These are phyloP conservation scores for Cryptococcus deneoformans DNA, from an alignment of 1,284 basidiomycete genomes.

Conservation along the genomic window DNA sequence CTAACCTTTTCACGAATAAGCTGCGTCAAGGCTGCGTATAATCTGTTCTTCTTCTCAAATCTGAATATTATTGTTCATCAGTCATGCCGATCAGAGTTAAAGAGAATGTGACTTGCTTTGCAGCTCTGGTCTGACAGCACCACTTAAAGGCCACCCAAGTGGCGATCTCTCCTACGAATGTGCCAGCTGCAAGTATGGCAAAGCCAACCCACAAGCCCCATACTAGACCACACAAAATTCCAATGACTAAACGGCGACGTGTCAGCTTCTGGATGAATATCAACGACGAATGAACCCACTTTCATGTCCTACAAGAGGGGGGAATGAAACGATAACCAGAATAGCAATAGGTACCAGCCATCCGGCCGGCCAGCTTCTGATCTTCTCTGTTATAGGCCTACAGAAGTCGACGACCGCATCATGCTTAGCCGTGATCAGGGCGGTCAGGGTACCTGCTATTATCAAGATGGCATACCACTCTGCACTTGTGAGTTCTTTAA, in stretches of 20 bases:
- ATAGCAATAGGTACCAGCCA: conserved; percentile 39
- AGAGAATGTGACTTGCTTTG: conserved; percentile 26
- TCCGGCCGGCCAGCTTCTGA: conserved; percentile 40
- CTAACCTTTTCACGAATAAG: conserved; percentile 42
- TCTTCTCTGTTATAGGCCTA: conserved; percentile 27
- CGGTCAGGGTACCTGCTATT: conserved; percentile 31
- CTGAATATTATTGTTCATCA: conserved; percentile 19
- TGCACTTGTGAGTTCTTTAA: not conserved
- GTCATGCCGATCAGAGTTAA: conserved; percentile 42
- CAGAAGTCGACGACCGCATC: conserved; percentile 37
- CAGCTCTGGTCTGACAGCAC: conserved; percentile 36
- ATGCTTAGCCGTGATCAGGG: conserved; percentile 38
- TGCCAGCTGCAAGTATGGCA: conserved; percentile 42
- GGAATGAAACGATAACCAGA: conserved; percentile 27
- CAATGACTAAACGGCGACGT: conserved; percentile 15
- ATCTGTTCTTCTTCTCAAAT: conserved; percentile 43
- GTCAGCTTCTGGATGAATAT: not conserved
- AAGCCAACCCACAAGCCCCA: conserved; percentile 42
- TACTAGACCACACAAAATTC: conserved; percentile 41
- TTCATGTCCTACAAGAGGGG: conserved; percentile 43
- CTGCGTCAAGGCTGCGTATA: conserved; percentile 41
- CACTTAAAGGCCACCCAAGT: conserved; percentile 45
- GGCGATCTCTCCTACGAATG: conserved; percentile 43
- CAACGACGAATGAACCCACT: conserved; percentile 18
- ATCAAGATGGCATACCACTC: conserved; percentile 43